These are phyloP conservation scores for Pichia sp. DNA, from an alignment of 1,139 yeast genomes.

Conservation along the genomic window DNA sequence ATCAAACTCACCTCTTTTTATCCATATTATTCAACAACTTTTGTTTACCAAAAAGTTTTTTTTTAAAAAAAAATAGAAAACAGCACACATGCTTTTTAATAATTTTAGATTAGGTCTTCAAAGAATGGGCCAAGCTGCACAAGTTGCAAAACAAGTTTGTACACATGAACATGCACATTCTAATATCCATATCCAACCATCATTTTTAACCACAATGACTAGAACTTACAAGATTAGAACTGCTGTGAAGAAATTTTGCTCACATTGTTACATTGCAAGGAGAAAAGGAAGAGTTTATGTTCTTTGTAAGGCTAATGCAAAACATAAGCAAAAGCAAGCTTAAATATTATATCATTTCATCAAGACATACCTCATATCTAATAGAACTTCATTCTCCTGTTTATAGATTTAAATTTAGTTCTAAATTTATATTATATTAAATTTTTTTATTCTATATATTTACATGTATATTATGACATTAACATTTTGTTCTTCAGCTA, in stretches of 20 bases:
- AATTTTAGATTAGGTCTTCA: conserved; percentile 19
- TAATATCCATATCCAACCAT: conserved; percentile 13
- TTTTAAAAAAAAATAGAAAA: not conserved
- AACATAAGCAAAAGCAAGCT: conserved; percentile 97
- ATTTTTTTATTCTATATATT: not conserved
- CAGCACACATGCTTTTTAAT: conserved; percentile 13
- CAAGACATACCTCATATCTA: no score
- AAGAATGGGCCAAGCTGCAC: conserved; percentile 13
- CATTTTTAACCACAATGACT: conserved; percentile 17
- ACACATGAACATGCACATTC: conserved; percentile 11
- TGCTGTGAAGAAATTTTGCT: conserved; percentile 86
- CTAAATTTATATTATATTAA: not conserved
- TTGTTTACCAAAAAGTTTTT: not conserved
- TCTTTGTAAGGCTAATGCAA: conserved; percentile 85
- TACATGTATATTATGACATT: not conserved
- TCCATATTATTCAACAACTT: not conserved
- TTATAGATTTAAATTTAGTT: not conserved
- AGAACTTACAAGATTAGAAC: conserved; percentile 70
- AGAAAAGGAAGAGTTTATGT: conserved; percentile 93
- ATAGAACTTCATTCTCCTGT: not conserved
- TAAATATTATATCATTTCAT: conserved; percentile 27
- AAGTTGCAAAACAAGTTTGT: conserved; percentile 10
- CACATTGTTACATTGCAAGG: conserved; percentile 87
- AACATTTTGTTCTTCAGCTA: no score
- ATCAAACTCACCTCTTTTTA: no score